A percentile compares a stretch with the other conserved stretches of the same genome.
These are phyloP conservation scores for Choanephora cucurbitarum DNA, from an alignment of 371 early-diverging fungal species.

Conservation along the genomic window DNA sequence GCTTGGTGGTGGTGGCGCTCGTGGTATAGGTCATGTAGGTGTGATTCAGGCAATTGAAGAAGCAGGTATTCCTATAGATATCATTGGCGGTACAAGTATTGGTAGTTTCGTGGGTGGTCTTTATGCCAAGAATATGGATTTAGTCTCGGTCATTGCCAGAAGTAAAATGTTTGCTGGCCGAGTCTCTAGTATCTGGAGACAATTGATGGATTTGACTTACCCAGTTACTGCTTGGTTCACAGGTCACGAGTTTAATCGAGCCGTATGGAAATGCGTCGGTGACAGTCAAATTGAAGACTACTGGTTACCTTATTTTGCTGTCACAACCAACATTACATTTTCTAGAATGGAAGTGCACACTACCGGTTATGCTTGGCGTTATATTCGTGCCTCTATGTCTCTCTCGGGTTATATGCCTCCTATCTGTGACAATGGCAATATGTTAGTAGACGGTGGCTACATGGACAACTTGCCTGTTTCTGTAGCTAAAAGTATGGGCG, in stretches of 20 bases:
- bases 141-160: constrained; percentile 83
- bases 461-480: constrained; percentile 98
- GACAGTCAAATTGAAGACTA: constrained; percentile 97
- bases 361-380: constrained; percentile 96
- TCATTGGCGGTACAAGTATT: constrained; percentile 98
- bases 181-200: constrained; percentile 87
- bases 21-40: constrained; percentile 68
- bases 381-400: constrained; percentile 98
- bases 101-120: constrained; percentile 97
- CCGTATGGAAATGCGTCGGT: constrained; percentile 92
- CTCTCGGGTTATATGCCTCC: constrained; percentile 95
- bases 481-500: constrained; percentile 90
- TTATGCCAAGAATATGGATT: constrained; percentile 91
- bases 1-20: constrained; percentile 96
- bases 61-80: constrained; percentile 98
- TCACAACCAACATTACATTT: constrained; percentile 96
- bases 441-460: constrained; percentile 99
- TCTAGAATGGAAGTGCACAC: constrained; percentile 94
- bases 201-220: constrained; percentile 94
- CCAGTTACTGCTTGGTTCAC: constrained; percentile 93
- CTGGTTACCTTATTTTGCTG: constrained; percentile 97
- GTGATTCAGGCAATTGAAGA: constrained; percentile 98
- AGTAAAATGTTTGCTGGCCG: constrained; percentile 85
- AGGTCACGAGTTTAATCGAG: constrained; percentile 95
- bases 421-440: constrained; percentile 92